A percentile compares a stretch with the other conserved stretches of the same genome.
Conservation (phyloP, 768 basidiomycete species). For the Hypholoma fasciculare region DNA sequence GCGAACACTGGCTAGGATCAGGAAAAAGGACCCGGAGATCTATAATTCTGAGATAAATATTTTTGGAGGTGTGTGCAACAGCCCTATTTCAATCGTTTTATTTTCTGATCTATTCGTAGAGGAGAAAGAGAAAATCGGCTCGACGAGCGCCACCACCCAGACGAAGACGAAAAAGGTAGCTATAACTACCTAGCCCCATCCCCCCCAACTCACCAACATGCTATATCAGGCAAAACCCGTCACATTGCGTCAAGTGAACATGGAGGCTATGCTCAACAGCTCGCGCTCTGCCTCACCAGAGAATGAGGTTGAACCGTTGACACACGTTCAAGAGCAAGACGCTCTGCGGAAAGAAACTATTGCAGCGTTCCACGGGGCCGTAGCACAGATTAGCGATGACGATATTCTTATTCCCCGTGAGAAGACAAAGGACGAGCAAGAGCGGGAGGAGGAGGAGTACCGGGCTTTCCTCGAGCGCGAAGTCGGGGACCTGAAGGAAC, state of each 20-base stretch:
- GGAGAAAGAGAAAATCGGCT: constrained; percentile 55
- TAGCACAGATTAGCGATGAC: constrained; percentile 48
- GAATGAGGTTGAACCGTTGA: constrained; percentile 34
- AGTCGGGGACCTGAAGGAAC: constrained; percentile 72
- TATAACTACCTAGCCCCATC: background rate
- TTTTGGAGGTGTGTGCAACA: constrained; percentile 62
- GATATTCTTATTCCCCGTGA: constrained; percentile 74
- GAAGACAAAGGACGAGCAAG: constrained; percentile 75
- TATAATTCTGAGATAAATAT: constrained; percentile 72
- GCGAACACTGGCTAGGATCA: constrained; percentile 84
- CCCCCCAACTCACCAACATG: background rate
- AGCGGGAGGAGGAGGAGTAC: constrained; percentile 85
- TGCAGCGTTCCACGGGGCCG: constrained; percentile 68
- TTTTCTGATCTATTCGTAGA: constrained; percentile 37
- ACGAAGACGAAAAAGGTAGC: constrained; percentile 51
- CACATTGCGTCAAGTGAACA: constrained; percentile 71
- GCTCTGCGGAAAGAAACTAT: constrained; percentile 80
- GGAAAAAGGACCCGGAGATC: constrained; percentile 79
- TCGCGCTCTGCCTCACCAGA: constrained; percentile 61
- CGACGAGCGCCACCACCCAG: constrained; percentile 20
- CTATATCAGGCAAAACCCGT: constrained; percentile 61
- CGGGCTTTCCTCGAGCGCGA: constrained; percentile 76
- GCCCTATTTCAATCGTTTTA: background rate
- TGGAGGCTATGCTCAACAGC: constrained; percentile 58
- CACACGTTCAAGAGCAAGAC: constrained; percentile 79